A percentile compares a stretch with the other conserved stretches of the same genome.
These are phyloP conservation scores for Thelonectria rubi DNA, from an alignment of 2,329 filamentous ascomycete genomes.

Conservation along the genomic window DNA sequence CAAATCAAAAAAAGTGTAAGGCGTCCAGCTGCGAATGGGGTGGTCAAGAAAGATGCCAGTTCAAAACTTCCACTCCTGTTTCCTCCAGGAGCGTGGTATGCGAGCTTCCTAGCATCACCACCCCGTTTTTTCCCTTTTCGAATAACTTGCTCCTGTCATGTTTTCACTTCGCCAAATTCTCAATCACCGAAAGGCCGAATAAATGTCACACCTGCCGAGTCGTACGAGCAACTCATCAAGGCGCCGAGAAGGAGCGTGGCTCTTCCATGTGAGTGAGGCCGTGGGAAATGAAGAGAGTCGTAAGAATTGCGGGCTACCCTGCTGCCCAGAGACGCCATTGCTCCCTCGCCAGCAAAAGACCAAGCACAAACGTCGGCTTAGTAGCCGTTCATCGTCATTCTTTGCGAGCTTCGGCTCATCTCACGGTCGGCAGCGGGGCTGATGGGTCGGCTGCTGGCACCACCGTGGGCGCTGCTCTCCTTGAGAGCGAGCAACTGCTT, in stretches of 20 bases:
- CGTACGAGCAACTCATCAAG: conserved; percentile 26
- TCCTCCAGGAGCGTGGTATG: conserved; percentile 6
- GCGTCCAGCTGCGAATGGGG: conserved; percentile 28
- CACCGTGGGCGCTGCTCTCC: conserved; percentile 90
- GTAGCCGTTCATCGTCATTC: conserved; percentile 99
- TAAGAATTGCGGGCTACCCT: conserved; percentile 43
- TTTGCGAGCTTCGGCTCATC: conserved; percentile 94
- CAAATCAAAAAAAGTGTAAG: conserved; percentile 47
- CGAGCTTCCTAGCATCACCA: conserved; percentile 17
- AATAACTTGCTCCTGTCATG: conserved; percentile 29
- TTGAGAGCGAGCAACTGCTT: conserved; percentile 98
- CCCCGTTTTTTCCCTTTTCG: conserved; percentile 18
- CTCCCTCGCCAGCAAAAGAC: conserved; percentile 45
- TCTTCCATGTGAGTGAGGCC: conserved; percentile 44
- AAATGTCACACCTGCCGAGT: conserved; percentile 27
- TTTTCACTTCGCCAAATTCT: conserved; percentile 36
- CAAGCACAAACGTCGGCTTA: conserved; percentile 58
- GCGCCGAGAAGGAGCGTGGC: conserved; percentile 36
- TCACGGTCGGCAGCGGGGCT: conserved; percentile 94
- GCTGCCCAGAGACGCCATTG: conserved; percentile 48
- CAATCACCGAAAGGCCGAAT: conserved; percentile 31
- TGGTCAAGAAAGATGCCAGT: conserved; percentile 23
- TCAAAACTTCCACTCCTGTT: conserved; percentile 11
- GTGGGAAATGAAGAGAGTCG: conserved; percentile 45
- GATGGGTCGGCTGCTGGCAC: conserved; percentile 85